Evolutionary conservation across 352 stramenopile genomes (phyloP), one percentile per base, ranked within the genome.

Genomic region (Globisporangium irregulare): DNA sequence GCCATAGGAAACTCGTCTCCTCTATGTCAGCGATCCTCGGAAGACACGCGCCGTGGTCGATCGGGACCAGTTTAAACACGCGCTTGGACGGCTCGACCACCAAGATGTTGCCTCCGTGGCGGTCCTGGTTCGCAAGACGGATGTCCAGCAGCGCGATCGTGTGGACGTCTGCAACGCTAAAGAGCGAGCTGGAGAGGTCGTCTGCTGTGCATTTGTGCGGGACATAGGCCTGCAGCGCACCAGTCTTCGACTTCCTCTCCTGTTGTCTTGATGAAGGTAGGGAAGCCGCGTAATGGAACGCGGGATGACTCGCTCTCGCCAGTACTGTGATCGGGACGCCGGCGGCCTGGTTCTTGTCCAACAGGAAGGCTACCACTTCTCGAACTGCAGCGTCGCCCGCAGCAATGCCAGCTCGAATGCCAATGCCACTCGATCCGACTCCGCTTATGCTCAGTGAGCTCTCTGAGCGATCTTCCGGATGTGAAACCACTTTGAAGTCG

Each of bases 101-200:
- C 20, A 96, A 68, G 12, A 96, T 59, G 69, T 96, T 96, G 34
- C 87, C 87, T 22, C 81, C 77, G 56, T 96, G 87, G 0, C 88
- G 87, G 68, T 95, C 88, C 38, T 92, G 84, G 70, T 96, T 95
- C 2, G 78, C 78, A 1, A 96, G 80, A 38, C 89, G 81, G 56
- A 93, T 90, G 67, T 96, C 89, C 1, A 96, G 71, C 18, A 93
- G 74, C 1, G 86, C 85, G 29, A 96, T 80, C 12, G 77, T 74
- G 34, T 95, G 89, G 1, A 94, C 81, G 9, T 93, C 81, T 0
- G 73, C 66, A 20, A 65, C 60, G 14, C 71, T 66, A 29, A 94
- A 89, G 18, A 86, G 43, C 4, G 57, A 64, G n/a, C 71, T 56
- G 1, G 82, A 75, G 2, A 91, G 58, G 54, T 93, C 86, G 4